These are phyloP conservation scores for Neoascochyta sp. DNA, from an alignment of 2,329 filamentous ascomycete genomes.

Conservation along the genomic window DNA sequence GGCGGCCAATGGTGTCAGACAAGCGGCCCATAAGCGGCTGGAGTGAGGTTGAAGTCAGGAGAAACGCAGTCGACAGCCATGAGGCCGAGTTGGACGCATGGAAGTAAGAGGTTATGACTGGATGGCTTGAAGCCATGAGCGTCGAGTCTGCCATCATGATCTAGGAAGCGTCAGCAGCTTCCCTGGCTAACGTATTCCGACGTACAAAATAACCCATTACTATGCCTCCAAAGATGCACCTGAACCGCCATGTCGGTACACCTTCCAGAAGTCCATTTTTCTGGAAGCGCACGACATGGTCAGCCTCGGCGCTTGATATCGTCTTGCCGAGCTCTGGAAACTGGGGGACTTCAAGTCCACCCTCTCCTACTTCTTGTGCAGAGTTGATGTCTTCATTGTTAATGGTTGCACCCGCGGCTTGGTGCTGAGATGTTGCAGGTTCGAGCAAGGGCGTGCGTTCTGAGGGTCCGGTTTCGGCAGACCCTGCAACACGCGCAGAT, in stretches of 20 bases:
- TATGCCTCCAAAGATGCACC: conserved; percentile 39
- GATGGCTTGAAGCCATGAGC: conserved; percentile 77
- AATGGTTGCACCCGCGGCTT: conserved; percentile 17
- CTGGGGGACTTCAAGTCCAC: conserved; percentile 19
- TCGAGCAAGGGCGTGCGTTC: conserved; percentile 36
- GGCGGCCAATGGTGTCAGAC: conserved; percentile 70
- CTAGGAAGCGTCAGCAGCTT: conserved; percentile 39
- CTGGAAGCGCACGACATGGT: conserved; percentile 23
- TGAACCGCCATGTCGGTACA: conserved; percentile 31
- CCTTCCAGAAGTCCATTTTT: conserved; percentile 34
- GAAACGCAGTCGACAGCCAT: conserved; percentile 76
- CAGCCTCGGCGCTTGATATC: conserved; percentile 13
- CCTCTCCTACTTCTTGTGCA: conserved; percentile 21
- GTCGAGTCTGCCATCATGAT: conserved; percentile 65
- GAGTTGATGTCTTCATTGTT: conserved; percentile 18
- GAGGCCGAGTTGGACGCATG: conserved; percentile 72
- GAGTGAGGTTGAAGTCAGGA: conserved; percentile 72
- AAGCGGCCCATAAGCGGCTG: conserved; percentile 71
- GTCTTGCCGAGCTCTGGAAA: conserved; percentile 23
- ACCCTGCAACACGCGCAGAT: conserved; percentile 3
- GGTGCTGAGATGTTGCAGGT: conserved; percentile 8
- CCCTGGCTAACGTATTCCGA: conserved; percentile 11
- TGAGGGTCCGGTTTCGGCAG: conserved; percentile 9
- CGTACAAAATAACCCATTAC: conserved; percentile 39
- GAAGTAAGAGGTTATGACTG: conserved; percentile 78